Evolutionary conservation across 2,329 filamentous ascomycete species (phyloP), one percentile per base, ranked within the genome.

Genomic region (Aureobasidium lini): DNA sequence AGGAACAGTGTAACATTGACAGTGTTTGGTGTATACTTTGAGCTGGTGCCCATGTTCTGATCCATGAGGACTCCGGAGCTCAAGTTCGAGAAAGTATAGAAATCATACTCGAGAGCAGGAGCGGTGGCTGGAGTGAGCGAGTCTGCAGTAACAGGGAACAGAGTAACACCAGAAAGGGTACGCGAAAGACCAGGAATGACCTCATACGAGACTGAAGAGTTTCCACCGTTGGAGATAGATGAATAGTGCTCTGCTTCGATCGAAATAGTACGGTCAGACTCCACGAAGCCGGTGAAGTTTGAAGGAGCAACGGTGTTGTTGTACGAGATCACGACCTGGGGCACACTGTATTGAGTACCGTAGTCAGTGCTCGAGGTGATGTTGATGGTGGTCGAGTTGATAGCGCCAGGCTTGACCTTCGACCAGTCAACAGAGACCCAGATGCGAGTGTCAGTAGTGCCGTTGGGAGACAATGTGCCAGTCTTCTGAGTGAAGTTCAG

Each of bases 211-310:
- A 76, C 65, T 1, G 72, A 43, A 29, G 46, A 50, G 32, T 52
- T 57, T 13, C 54, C 43, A 16, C 63, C 54, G 15, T 60, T 56
- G 3, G 65, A 62, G 34, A 67, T 66, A 15, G 61, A 59, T 10
- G 66, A 64, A 60, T 64, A 69, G 62, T 73, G 70, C 59, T 68
- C 71, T 13, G 69, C 63, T 63, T 75, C 71, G 36, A 76, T 72
- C 2, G 70, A 70, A 57, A 76, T 61, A 44, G 68, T 67, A 10
- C 66, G 66, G 64, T 87, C 83, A 0, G 80, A 80, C 70, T 88
- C 85, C 47, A 87, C 76, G 62, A 85, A 87, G 3, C 85, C 85
- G 7, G 71, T 75, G 69, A 86, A 87, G 57, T 73, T 75, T 1
- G 72, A 66, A 0, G 84, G 79, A 1, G 82, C 67, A 1, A 69